A percentile compares a stretch with the other conserved stretches of the same genome.
phyloP scores from a whole-genome alignment of 164 flowering plant species.

The Pachysandra terminalis region DNA sequence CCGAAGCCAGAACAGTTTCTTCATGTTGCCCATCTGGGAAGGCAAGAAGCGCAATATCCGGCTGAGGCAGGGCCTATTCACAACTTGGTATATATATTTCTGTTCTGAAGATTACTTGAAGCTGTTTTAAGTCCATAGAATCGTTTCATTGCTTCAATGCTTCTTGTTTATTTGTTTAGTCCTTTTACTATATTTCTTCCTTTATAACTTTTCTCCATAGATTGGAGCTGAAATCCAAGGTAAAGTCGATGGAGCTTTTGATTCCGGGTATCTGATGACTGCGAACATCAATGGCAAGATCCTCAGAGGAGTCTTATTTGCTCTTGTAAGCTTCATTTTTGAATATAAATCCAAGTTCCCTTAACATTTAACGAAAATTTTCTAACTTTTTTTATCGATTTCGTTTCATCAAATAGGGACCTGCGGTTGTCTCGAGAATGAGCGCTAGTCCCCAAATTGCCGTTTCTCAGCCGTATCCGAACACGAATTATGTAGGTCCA shows the following conservation, averaged over 20 bases:
- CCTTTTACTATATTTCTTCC: constrained; percentile 1
- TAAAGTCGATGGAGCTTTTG: constrained; percentile 83
- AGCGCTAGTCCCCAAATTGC: constrained; percentile 16
- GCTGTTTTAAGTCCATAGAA: neutral
- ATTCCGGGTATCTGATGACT: constrained; percentile 90
- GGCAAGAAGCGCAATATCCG: constrained; percentile 22
- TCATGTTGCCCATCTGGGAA: constrained; percentile 18
- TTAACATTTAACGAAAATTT: neutral
- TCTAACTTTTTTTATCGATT: neutral
- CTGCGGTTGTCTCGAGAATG: constrained; percentile 34
- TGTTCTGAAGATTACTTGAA: too few relatives aligned
- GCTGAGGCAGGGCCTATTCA: constrained; percentile 27
- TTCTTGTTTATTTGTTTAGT: neutral
- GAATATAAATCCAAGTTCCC: neutral
- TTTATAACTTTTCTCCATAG: constrained; percentile 27
- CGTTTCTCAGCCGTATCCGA: constrained; percentile 21
- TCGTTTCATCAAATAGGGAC: constrained; percentile 38
- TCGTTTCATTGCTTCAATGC: too few relatives aligned
- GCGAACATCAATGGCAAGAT: constrained; percentile 79
- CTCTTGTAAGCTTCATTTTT: constrained; percentile 55
- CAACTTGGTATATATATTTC: constrained; percentile 45
- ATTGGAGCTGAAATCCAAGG: constrained; percentile 89
- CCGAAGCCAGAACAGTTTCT: constrained; percentile 29
- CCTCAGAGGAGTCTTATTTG: constrained; percentile 77
- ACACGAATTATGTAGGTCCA: constrained; percentile 13